A percentile compares a stretch with the other conserved stretches of the same genome.
Evolutionary conservation across 2,329 filamentous ascomycete genomes (phyloP).

Genomic region (Microdochium paspali): DNA sequence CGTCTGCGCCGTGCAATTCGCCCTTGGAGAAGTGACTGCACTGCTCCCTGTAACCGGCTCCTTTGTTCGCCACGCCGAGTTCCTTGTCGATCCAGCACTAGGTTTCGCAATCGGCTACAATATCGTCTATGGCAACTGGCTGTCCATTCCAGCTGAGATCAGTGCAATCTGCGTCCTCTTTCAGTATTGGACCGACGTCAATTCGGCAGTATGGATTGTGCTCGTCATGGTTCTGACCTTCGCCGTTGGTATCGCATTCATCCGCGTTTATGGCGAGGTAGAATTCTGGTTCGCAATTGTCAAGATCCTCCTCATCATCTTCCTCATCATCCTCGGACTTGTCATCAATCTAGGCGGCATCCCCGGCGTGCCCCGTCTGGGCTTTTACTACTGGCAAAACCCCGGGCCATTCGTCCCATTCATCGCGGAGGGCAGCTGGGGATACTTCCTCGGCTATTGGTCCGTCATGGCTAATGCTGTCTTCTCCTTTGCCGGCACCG

Average conservation of each 20-base stretch:
- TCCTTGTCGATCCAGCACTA: conserved; percentile 52
- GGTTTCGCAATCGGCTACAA: conserved; percentile 46
- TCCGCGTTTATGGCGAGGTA: conserved; percentile 8
- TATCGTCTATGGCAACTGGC: conserved; percentile 42
- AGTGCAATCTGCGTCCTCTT: conserved; percentile 54
- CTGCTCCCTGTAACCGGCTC: conserved; percentile 53
- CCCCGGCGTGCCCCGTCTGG: conserved; percentile 46
- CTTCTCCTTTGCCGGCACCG: conserved; percentile 37
- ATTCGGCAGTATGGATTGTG: conserved; percentile 7
- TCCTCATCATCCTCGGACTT: conserved; percentile 15
- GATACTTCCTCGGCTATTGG: conserved; percentile 54
- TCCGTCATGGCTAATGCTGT: conserved; percentile 33
- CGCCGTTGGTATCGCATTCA: conserved; percentile 7
- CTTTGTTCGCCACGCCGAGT: conserved; percentile 51
- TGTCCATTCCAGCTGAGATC: conserved; percentile 50
- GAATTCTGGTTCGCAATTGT: conserved; percentile 3
- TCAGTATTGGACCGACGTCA: conserved; percentile 27
- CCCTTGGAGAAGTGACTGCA: conserved; percentile 51
- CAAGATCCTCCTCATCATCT: conserved; percentile 1
- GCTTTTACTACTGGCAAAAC: conserved; percentile 61
- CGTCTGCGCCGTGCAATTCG: conserved; percentile 47
- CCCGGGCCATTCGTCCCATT: conserved; percentile 61
- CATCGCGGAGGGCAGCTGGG: conserved; percentile 46
- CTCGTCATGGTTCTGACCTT: conserved; percentile 10
- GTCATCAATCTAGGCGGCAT: conserved; percentile 43